Evolutionary conservation across 495 filamentous ascomycete species (phyloP).

Genomic region (Talaromyces stipitatus): DNA sequence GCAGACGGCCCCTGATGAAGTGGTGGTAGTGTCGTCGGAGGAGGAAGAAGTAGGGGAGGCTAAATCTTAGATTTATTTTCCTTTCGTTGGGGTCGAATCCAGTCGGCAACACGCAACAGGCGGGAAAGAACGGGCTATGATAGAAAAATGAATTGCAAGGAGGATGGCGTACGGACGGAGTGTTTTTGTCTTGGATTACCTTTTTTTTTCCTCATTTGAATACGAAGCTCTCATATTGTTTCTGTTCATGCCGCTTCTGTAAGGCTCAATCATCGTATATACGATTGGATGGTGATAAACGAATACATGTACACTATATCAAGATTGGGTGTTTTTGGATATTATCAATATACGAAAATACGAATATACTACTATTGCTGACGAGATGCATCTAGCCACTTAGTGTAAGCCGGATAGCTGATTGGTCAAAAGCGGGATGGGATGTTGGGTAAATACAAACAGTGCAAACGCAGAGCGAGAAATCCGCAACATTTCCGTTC

Average conservation of each 20-base stretch:
- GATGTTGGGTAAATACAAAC: slow-evolving; percentile 22
- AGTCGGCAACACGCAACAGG: not conserved
- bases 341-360: too few species aligned
- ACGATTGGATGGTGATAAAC: not conserved
- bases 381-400: too few species aligned
- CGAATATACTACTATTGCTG: too few species aligned
- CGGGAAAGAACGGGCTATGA: not conserved
- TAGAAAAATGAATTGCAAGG: not conserved
- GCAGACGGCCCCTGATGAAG: not conserved
- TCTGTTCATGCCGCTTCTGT: too few species aligned
- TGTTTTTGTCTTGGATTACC: not conserved
- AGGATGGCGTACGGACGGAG: not conserved
- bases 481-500: slow-evolving; percentile 13
- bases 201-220: not conserved
- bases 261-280: not conserved
- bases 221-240: not conserved
- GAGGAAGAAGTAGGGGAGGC: not conserved
- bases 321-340: too few species aligned
- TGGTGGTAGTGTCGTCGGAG: not conserved
- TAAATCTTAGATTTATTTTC: not conserved
- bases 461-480: slow-evolving; percentile 29
- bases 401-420: not conserved
- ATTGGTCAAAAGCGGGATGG: not conserved
- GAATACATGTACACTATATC: not conserved
- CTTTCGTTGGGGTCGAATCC: not conserved